Percentiles rank a stretch among this genome's conserved stretches.
Conservation (phyloP, 495 filamentous ascomycete genomes). For the Hypoxylon lenormandii region DNA sequence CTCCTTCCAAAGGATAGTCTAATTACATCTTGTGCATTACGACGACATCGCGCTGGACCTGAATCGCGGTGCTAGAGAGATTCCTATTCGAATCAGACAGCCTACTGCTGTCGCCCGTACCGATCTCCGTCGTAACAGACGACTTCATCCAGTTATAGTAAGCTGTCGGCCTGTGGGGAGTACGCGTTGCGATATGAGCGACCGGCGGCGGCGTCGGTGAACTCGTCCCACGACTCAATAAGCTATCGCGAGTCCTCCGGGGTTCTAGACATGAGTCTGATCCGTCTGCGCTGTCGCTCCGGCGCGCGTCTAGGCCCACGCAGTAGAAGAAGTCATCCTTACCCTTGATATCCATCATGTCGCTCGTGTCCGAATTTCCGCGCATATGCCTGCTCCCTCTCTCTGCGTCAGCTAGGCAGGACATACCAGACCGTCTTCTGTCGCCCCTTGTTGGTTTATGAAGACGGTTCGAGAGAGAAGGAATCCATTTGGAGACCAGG, state of each 20-base stretch:
- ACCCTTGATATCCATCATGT: constrained; percentile 11
- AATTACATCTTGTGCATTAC: constrained; percentile 30
- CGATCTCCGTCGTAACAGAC: constrained; percentile 39
- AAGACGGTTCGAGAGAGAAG: constrained; percentile 45
- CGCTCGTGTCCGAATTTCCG: constrained; percentile 22
- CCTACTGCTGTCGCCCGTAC: constrained; percentile 11
- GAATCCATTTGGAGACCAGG: constrained; percentile 58
- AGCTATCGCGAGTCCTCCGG: constrained; percentile 8
- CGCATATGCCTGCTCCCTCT: constrained; percentile 29
- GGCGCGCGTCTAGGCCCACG: constrained; percentile 9
- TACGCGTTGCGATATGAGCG: constrained; percentile 20
- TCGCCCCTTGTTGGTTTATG: constrained; percentile 21
- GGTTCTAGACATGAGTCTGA: constrained; percentile 11
- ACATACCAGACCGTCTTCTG: constrained; percentile 14
- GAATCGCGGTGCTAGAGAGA: constrained; percentile 26
- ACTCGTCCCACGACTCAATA: constrained; percentile 7
- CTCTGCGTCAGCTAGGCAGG: constrained; percentile 3
- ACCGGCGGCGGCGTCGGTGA: constrained; percentile 23
- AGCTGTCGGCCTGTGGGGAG: constrained; percentile 5
- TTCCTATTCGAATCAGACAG: constrained; percentile 6
- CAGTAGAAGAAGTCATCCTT: constrained; percentile 32
- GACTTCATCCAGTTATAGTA: constrained; percentile 36
- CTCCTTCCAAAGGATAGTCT: neutral
- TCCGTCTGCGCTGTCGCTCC: constrained; percentile 14
- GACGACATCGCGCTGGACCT: constrained; percentile 36